phyloP scores from a whole-genome alignment of 179 eudicot genomes.

The Pouteria campechiana region DNA sequence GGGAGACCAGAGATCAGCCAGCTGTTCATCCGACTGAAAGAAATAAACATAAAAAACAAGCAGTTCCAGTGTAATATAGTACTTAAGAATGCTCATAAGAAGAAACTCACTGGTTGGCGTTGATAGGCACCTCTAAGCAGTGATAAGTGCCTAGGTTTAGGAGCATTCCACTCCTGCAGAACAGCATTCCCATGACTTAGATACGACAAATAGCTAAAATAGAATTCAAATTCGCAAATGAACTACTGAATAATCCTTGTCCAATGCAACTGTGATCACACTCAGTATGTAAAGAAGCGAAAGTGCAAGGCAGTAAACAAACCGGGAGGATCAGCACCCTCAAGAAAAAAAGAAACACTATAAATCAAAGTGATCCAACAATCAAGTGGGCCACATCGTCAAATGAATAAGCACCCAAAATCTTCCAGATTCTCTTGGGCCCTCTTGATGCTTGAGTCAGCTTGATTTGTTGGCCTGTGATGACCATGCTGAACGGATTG shows the following conservation, averaged over 20 bases:
- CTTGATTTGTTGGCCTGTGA: too few species aligned
- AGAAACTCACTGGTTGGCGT: slow-evolving; percentile 61
- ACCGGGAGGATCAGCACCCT: neutral
- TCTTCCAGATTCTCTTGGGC: too few species aligned
- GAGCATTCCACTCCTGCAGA: slow-evolving; percentile 72
- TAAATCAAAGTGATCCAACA: too few species aligned
- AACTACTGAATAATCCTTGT: neutral
- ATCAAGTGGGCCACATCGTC: too few species aligned
- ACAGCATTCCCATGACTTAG: slow-evolving; percentile 1
- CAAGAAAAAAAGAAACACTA: neutral
- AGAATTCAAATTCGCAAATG: neutral
- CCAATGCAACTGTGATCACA: neutral
- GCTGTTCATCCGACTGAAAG: slow-evolving; percentile 48
- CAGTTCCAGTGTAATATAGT: neutral
- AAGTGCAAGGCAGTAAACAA: neutral
- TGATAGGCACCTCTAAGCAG: slow-evolving; percentile 74
- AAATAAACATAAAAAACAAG: slow-evolving; percentile 2
- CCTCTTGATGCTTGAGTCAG: too few species aligned
- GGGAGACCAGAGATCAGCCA: slow-evolving; percentile 72
- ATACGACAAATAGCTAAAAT: neutral
- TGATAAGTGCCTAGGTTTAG: slow-evolving; percentile 67
- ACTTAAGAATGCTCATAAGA: too few species aligned
- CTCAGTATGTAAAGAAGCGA: neutral
- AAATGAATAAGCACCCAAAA: too few species aligned
- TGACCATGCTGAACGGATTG: too few species aligned